Base-by-base conservation (phyloP, 2,329 filamentous ascomycete species). In the Alternaria sp. region DNA sequence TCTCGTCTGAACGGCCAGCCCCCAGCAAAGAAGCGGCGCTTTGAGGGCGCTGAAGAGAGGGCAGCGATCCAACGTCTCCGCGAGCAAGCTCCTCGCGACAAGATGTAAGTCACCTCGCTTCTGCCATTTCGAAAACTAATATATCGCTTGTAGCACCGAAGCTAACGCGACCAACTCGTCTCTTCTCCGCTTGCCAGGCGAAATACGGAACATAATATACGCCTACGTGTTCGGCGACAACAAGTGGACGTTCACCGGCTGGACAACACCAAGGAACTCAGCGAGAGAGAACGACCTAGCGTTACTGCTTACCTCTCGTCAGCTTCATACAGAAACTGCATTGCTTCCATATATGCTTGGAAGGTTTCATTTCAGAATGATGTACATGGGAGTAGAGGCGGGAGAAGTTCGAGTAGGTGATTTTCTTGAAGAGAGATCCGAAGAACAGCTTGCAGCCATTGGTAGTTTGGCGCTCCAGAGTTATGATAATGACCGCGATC, bases 221-320 rank as follows among this genome's bases (percentile, higher is more conserved):
- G 0, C 44, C 44, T 46, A 46, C 20, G 21, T 49, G 1, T 49
- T 28, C 25, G 10, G 15, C 15, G 25, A 7, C 9, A 49, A 6
- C 10, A 5, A 12, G 1, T 49, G 26, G 15, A 28, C 0, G 0
- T 49, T 28, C 15, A 0, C 0, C 5, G 14, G n/a, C 46, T 49
- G 25, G 15, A 28, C 1, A 4, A 10, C 23, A 7, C 23, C 1
- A 2, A 49, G 9, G 5, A 11, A 11, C 46, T 49, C 5, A n/a
- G 8, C 10, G 10, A 49, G 9, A n/a, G 15, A 28, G 7, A 14
- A 14, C 9, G n/a, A 49, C 9, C n/a, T 49, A 12, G 15, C 11
- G 15, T 9, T 49, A 8, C 9, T 28, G n/a, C 8, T 28, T 2
- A 26, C 11, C 46, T 49, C 8, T 41, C 25, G 15, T 6, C 25